These are phyloP conservation scores for Serendipita vermifera DNA, from an alignment of 768 basidiomycete species.

Conservation along the genomic window DNA sequence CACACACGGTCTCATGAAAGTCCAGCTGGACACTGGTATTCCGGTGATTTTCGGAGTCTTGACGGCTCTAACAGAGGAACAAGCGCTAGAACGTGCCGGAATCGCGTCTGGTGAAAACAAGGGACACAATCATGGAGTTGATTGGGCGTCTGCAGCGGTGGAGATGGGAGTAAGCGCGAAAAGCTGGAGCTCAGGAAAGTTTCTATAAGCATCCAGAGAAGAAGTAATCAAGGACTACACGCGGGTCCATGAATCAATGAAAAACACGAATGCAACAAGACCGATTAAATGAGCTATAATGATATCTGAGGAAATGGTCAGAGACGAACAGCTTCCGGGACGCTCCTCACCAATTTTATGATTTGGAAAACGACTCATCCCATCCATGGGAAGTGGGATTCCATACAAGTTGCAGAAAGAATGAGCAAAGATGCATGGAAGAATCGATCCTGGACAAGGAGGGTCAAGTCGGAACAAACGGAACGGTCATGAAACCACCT, in stretches of 20 bases:
- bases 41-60: slow-evolving; percentile 96
- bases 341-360: slow-evolving; percentile 37
- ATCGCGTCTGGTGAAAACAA: slow-evolving; percentile 53
- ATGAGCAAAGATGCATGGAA: slow-evolving; percentile 68
- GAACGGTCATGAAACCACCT: too few species aligned
- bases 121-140: slow-evolving; percentile 95
- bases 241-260: neutral
- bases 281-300: neutral
- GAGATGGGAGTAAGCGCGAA: slow-evolving; percentile 68
- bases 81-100: slow-evolving; percentile 91
- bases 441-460: slow-evolving; percentile 38
- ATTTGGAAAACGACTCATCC: slow-evolving; percentile 40
- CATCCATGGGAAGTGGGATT: slow-evolving; percentile 51
- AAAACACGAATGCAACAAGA: neutral
- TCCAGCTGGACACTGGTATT: slow-evolving; percentile 84
- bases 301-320: neutral
- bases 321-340: neutral
- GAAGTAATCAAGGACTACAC: neutral
- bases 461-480: too few species aligned
- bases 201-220: slow-evolving; percentile 21
- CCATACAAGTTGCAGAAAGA: slow-evolving; percentile 94
- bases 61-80: slow-evolving; percentile 84
- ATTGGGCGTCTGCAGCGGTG: slow-evolving; percentile 94
- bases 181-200: slow-evolving; percentile 60
- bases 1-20: slow-evolving; percentile 84